Percentiles rank a stretch among this genome's conserved stretches.
Evolutionary conservation across 2,329 filamentous ascomycete genomes (phyloP).

Genomic region (Ascochyta clinopodiicola): DNA sequence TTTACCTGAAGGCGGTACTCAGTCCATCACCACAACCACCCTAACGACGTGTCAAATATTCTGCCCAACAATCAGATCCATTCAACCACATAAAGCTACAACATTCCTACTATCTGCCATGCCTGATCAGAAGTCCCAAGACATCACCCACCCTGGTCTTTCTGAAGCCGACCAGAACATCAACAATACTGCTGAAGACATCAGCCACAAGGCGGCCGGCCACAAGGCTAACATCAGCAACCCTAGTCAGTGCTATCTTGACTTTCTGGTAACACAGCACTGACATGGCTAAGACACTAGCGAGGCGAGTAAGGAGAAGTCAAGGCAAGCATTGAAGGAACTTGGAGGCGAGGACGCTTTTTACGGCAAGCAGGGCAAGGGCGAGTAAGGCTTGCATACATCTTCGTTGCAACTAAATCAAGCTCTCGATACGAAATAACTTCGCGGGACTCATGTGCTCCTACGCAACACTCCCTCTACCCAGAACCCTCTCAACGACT

Average conservation of each 20-base stretch:
- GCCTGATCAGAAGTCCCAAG: slow-evolving; percentile 9
- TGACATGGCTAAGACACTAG: neutral
- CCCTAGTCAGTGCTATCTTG: slow-evolving; percentile 45
- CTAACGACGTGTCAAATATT: no score
- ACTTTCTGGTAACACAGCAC: neutral
- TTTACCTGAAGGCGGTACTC: neutral
- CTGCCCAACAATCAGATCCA: no score
- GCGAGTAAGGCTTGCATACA: slow-evolving; percentile 36
- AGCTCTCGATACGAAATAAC: no score
- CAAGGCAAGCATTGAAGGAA: slow-evolving; percentile 49
- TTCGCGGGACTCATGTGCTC: neutral
- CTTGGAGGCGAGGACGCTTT: slow-evolving; percentile 54
- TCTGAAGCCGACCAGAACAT: slow-evolving; percentile 21
- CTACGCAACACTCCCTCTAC: neutral
- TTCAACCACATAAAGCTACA: neutral
- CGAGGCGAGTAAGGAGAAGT: slow-evolving; percentile 54
- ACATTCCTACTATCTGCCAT: neutral
- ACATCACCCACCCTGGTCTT: slow-evolving; percentile 17
- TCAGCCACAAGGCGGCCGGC: slow-evolving; percentile 33
- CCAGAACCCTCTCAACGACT: slow-evolving; percentile 29
- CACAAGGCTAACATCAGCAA: slow-evolving; percentile 58
- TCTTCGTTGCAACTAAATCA: neutral
- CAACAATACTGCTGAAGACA: slow-evolving; percentile 24
- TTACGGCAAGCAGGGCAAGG: slow-evolving; percentile 53
- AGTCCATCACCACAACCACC: neutral